Base-by-base conservation (phyloP, 2,329 filamentous ascomycete species). In the Berkeleyomyces basicola region DNA sequence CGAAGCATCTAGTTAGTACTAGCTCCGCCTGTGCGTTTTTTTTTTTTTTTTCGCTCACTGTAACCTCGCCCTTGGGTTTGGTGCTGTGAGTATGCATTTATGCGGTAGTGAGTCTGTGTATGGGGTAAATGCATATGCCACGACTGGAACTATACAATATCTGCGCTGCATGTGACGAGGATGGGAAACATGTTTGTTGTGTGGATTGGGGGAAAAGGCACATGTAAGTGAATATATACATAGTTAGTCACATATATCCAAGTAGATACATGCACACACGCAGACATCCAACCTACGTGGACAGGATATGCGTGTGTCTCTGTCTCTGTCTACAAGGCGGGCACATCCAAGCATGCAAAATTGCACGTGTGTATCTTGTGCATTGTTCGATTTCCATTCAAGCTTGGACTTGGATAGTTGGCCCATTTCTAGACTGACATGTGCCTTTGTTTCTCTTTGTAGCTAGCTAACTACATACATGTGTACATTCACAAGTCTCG, bases 21-120 rank as follows among this genome's bases (percentile, higher is more conserved):
- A 53, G 49, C 49, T 53, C 49, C 49, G 49, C 49, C 49, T 53
- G 49, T 53, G 49, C 36, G 37, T 16, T 59, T 59, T 37, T 61
- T 43, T 61, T 11, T 43, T 53, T 1, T 9, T 55, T 37, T 37
- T 14, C n/a, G 33, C 36, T 53, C 23, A 6, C 23, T 23, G 2
- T 33, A 6, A 14, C 11, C 9, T 42, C 10, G 16, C 39, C n/a
- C 49, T 37, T 31, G 16, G n/a, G 7, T 3, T 4, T 58, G 4
- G 57, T 44, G n/a, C 9, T 10, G 4, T 33, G 39, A 33, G 36
- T 23, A 44, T 59, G 23, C 40, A 23, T 59, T n/a, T 33, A 55
- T 37, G 51, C 42, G 7, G 9, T 11, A 11, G 42, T 9, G 3
- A 42, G 10, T 43, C 1, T 9, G 7, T 11, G 3, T 9, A 23